Evolutionary conservation across 805 yeast genomes (phyloP).

Genomic region (Candida ulmi): DNA sequence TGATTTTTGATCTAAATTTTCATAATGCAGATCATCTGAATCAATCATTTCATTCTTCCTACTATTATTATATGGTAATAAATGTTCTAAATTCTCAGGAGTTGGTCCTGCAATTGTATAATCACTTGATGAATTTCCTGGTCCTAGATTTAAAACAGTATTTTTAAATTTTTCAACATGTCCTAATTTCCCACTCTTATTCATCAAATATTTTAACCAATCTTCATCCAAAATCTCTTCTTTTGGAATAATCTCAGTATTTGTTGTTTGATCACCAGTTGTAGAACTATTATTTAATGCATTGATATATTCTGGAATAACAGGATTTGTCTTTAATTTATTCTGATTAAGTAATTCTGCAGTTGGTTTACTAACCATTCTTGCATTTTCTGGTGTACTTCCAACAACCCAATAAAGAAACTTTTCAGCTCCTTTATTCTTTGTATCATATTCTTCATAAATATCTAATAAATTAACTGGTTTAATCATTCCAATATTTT

Average conservation of each 20-base stretch:
- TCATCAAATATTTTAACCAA: slow-evolving; percentile 29
- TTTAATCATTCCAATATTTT: slow-evolving; percentile 53
- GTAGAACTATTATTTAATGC: slow-evolving; percentile 10
- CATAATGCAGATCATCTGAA: too few relatives aligned
- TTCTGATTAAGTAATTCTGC: slow-evolving; percentile 18
- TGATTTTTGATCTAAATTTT: too few relatives aligned
- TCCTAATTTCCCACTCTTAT: slow-evolving; percentile 21
- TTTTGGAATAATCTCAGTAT: not conserved
- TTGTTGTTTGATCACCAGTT: slow-evolving; percentile 2
- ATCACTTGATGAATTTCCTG: slow-evolving; percentile 9
- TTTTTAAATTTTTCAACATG: slow-evolving; percentile 16
- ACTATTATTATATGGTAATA: slow-evolving; percentile 12
- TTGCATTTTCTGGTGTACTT: slow-evolving; percentile 36
- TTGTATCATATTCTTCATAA: slow-evolving; percentile 41
- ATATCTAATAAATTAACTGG: slow-evolving; percentile 54
- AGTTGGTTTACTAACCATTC: slow-evolving; percentile 31
- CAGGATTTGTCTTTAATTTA: slow-evolving; percentile 17
- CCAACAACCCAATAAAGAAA: slow-evolving; percentile 55
- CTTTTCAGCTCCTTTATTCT: slow-evolving; percentile 41
- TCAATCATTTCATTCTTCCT: not conserved
- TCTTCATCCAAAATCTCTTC: slow-evolving; percentile 24
- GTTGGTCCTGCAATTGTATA: slow-evolving; percentile 13
- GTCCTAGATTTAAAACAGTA: slow-evolving; percentile 14
- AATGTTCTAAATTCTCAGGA: slow-evolving; percentile 9
- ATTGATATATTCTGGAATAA: slow-evolving; percentile 27